These are phyloP conservation scores for Pulveroboletus ridleyi DNA, from an alignment of 1,284 basidiomycete genomes.

Conservation along the genomic window DNA sequence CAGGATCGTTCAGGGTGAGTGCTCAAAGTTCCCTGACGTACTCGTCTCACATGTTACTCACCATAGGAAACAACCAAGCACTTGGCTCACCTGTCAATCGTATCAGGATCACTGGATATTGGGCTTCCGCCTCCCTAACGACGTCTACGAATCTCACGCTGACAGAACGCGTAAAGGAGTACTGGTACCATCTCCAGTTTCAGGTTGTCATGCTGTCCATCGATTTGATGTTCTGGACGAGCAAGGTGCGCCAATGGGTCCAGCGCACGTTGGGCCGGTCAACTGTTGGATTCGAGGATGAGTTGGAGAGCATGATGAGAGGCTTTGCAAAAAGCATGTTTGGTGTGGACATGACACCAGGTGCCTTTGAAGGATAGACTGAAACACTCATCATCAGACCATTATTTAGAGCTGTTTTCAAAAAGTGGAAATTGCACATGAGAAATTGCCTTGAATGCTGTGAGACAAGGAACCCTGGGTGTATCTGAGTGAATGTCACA, in stretches of 20 bases:
- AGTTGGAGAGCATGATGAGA: slow-evolving; percentile 65
- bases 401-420: too few species aligned
- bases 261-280: slow-evolving; percentile 40
- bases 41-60: slow-evolving; percentile 3
- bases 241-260: slow-evolving; percentile 56
- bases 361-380: slow-evolving; percentile 46
- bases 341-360: slow-evolving; percentile 50
- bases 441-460: too few species aligned
- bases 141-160: slow-evolving; percentile 46
- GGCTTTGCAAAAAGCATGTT: slow-evolving; percentile 46
- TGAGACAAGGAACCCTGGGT: too few species aligned
- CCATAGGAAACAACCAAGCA: slow-evolving; percentile 72
- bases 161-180: slow-evolving; percentile 48
- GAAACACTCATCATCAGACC: not conserved
- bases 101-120: slow-evolving; percentile 83
- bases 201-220: slow-evolving; percentile 57
- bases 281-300: slow-evolving; percentile 62
- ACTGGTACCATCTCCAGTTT: slow-evolving; percentile 59
- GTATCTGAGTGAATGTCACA: too few species aligned
- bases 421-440: too few species aligned
- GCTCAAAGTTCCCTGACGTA: not conserved
- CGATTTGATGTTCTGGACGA: slow-evolving; percentile 64
- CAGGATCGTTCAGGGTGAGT: slow-evolving; percentile 69
- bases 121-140: slow-evolving; percentile 66
- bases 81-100: slow-evolving; percentile 88